Evolutionary conservation across 345 rosid genomes (phyloP).

Genomic region (Eucalyptus coolabah): DNA sequence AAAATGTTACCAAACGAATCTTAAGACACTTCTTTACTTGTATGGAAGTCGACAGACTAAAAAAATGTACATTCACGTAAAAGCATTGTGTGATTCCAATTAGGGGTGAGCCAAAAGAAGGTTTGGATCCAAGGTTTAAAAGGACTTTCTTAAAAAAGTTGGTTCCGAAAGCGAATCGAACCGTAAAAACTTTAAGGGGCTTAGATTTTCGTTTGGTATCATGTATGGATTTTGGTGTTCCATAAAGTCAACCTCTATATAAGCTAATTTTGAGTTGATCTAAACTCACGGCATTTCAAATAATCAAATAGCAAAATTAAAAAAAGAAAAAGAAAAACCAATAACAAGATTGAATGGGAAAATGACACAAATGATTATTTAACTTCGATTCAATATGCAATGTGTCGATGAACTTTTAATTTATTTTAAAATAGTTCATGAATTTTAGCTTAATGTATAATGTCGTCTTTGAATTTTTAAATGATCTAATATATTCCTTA

Average conservation of each 20-base stretch:
- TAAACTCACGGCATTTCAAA: not conserved
- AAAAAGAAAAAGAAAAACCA: not conserved
- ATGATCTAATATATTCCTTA: too few species aligned
- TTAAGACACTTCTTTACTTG: not conserved
- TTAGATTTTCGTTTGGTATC: not conserved
- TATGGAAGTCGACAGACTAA: not conserved
- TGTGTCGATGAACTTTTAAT: too few species aligned
- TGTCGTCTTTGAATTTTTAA: rapidly evolving
- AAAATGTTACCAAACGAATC: too few species aligned
- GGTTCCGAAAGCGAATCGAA: not conserved
- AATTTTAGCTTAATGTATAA: too few species aligned
- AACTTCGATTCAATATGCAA: too few species aligned
- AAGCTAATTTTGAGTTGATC: not conserved
- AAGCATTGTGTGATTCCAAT: not conserved
- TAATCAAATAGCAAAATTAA: not conserved
- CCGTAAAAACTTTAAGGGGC: not conserved
- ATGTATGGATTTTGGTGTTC: too few species aligned
- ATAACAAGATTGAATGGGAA: not conserved
- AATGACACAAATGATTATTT: not conserved
- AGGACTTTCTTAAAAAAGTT: not conserved
- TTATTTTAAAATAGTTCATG: too few species aligned
- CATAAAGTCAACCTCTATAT: not conserved
- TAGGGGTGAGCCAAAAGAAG: not conserved
- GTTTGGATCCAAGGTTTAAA: not conserved
- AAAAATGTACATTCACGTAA: not conserved